Evolutionary conservation across 2,329 filamentous ascomycete species (phyloP).

Genomic region (Atkinsonella texensis): DNA sequence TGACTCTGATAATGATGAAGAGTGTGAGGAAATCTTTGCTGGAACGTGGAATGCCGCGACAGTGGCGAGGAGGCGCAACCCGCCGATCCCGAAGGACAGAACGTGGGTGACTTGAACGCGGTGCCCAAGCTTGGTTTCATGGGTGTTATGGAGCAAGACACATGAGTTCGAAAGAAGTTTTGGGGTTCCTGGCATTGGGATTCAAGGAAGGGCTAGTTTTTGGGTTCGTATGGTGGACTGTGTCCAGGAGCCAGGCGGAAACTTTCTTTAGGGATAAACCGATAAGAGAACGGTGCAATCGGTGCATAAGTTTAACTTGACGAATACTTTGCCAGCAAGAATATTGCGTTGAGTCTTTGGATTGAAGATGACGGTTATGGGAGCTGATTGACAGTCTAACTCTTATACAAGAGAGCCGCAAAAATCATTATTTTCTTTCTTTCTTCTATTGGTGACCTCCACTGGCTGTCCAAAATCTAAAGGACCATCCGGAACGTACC

Average conservation of each 20-base stretch:
- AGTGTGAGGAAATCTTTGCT: slow-evolving; percentile 54
- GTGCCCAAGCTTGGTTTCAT: neutral
- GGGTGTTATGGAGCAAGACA: neutral
- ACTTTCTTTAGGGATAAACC: neutral
- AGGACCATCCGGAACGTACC: too few species aligned
- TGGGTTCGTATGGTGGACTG: neutral
- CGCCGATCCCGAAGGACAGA: slow-evolving; percentile 19
- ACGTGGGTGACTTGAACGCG: neutral
- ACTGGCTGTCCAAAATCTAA: too few species aligned
- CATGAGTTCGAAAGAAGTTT: neutral
- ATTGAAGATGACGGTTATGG: too few species aligned
- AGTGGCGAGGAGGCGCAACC: slow-evolving; percentile 34
- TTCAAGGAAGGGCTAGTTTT: neutral
- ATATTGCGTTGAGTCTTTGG: too few species aligned
- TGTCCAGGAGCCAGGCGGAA: neutral
- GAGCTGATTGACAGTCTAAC: too few species aligned
- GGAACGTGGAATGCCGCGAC: slow-evolving; percentile 47
- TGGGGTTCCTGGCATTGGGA: neutral
- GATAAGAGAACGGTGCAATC: neutral
- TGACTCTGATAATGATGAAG: slow-evolving; percentile 53
- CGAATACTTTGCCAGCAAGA: neutral
- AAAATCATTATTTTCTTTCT: too few species aligned
- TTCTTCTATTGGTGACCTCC: too few species aligned
- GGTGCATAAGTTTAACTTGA: neutral
- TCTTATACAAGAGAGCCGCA: too few species aligned